phyloP scores from a whole-genome alignment of 192 early-diverging fungal species.

The Rhizoclosmatium globosum region DNA sequence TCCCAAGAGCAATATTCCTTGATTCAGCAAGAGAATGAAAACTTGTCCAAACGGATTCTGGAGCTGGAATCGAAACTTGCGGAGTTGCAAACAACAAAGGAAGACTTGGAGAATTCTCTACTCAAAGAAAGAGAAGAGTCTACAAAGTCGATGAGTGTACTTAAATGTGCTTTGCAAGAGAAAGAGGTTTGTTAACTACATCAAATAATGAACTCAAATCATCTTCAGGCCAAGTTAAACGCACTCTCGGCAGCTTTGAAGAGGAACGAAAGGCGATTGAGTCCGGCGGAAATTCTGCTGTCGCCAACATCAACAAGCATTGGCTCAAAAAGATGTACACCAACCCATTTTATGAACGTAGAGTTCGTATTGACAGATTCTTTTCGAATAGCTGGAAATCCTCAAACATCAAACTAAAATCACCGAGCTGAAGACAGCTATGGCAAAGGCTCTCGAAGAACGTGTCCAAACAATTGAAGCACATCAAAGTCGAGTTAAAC shows the following conservation, averaged over 20 bases:
- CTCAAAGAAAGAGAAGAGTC: not conserved
- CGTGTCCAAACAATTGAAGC: conserved; percentile 57
- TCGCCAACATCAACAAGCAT: conserved; percentile 34
- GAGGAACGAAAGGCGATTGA: conserved; percentile 17
- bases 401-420: not conserved
- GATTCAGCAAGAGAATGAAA: not conserved
- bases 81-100: not conserved
- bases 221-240: not conserved
- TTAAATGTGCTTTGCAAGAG: conserved; percentile 7
- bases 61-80: not conserved
- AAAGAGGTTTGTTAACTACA: not conserved
- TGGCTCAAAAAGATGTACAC: conserved; percentile 54
- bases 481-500: conserved; percentile 59
- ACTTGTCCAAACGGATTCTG: not conserved
- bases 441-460: conserved; percentile 8
- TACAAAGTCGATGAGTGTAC: not conserved
- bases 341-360: not conserved
- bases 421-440: conserved; percentile 18
- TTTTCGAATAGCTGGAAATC: conserved; percentile 31
- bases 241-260: conserved; percentile 33
- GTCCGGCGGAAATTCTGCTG: conserved; percentile 28
- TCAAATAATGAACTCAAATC: not conserved
- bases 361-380: not conserved
- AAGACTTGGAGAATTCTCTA: not conserved
- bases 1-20: not conserved